Evolutionary conservation across 164 flowering plant genomes (phyloP).

Genomic region (Piper longum): DNA sequence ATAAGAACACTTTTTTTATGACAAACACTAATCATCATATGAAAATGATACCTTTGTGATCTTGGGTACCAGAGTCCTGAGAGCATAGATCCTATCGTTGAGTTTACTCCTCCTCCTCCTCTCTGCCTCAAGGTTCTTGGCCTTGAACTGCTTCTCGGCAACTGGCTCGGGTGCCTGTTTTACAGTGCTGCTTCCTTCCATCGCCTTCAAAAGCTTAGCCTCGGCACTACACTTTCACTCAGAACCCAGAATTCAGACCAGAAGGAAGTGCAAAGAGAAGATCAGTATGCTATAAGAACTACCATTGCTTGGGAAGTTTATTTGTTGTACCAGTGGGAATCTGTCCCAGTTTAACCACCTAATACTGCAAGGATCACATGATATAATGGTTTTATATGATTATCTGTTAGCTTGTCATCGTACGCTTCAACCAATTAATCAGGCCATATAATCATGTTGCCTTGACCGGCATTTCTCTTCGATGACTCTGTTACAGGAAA

Average conservation of each 20-base stretch:
- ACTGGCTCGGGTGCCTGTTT: not conserved
- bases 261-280: too few relatives aligned
- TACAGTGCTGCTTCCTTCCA: not conserved
- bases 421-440: not conserved
- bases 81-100: slow-evolving; percentile 31
- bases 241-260: not conserved
- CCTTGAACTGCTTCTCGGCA: slow-evolving; percentile 23
- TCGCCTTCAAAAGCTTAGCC: not conserved
- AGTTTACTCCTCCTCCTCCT: slow-evolving; percentile 56
- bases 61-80: slow-evolving; percentile 63
- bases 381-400: not conserved
- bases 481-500: too few relatives aligned
- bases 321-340: not conserved
- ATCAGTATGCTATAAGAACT: too few relatives aligned
- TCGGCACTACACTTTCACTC: not conserved
- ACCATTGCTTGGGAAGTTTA: not conserved
- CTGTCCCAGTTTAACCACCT: not conserved
- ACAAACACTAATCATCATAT: not conserved
- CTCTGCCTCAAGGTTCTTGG: slow-evolving; percentile 70
- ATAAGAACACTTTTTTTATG: not conserved
- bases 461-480: too few relatives aligned
- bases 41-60: slow-evolving; percentile 46
- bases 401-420: not conserved
- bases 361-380: not conserved
- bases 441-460: not conserved